Conservation (phyloP, 2,329 filamentous ascomycete genomes). For the Rhinocladiella similis region DNA sequence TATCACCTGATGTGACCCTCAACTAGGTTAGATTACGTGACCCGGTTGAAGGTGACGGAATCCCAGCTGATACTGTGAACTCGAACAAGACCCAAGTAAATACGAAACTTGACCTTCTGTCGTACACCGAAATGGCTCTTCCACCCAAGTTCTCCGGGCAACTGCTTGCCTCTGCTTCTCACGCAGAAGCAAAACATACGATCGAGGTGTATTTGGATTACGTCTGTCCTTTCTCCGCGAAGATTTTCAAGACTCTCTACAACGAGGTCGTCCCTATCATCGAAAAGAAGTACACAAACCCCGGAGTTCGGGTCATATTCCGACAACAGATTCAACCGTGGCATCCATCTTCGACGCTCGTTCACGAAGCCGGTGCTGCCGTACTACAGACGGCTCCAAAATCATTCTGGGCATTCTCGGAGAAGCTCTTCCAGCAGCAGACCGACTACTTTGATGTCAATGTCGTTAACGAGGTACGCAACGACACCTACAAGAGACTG, state of each 20-base stretch:
- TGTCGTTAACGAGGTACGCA: slow-evolving; percentile 80
- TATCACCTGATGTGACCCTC: too few relatives aligned
- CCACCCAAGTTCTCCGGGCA: slow-evolving; percentile 61
- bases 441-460: slow-evolving; percentile 79
- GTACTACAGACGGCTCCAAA: slow-evolving; percentile 69
- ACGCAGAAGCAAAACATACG: slow-evolving; percentile 51
- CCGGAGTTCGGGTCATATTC: slow-evolving; percentile 71
- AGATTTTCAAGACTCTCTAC: slow-evolving; percentile 77
- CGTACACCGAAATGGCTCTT: slow-evolving; percentile 57
- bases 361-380: slow-evolving; percentile 73
- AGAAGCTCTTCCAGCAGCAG: slow-evolving; percentile 68
- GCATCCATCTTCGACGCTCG: slow-evolving; percentile 81
- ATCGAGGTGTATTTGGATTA: slow-evolving; percentile 77
- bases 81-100: too few relatives aligned
- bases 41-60: too few relatives aligned
- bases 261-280: slow-evolving; percentile 65
- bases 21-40: too few relatives aligned
- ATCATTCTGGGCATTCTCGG: slow-evolving; percentile 79
- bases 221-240: slow-evolving; percentile 75
- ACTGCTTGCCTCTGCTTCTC: slow-evolving; percentile 35
- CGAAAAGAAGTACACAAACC: slow-evolving; percentile 57
- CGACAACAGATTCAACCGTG: slow-evolving; percentile 92
- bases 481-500: slow-evolving; percentile 77
- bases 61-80: too few relatives aligned
- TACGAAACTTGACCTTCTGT: too few relatives aligned